A percentile compares a stretch with the other conserved stretches of the same genome.
These are phyloP conservation scores for Aspergillus sp. DNA, from an alignment of 2,329 filamentous ascomycete species.

Conservation along the genomic window DNA sequence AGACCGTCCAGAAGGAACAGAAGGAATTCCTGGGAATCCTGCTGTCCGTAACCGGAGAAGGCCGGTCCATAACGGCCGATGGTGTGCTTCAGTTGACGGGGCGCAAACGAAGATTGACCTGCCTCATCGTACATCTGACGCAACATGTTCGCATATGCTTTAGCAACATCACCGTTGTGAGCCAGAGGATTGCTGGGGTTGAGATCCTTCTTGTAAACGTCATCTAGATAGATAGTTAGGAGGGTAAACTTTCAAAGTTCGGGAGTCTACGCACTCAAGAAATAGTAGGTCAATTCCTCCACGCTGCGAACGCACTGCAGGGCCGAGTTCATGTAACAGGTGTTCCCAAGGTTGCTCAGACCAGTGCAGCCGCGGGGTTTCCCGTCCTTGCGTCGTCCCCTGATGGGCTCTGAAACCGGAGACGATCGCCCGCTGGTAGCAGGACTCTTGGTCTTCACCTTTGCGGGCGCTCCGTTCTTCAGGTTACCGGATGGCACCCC, in stretches of 20 bases:
- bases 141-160: conserved; percentile 75
- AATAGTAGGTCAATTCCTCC: conserved; percentile 90
- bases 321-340: conserved; percentile 99
- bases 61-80: conserved; percentile 79
- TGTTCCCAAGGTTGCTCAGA: conserved; percentile 89
- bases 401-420: conserved; percentile 68
- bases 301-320: conserved; percentile 92
- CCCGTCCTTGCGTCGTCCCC: conserved; percentile 68
- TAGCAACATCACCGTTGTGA: conserved; percentile 83
- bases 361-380: conserved; percentile 76
- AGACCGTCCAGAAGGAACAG: conserved; percentile 92
- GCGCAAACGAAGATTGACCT: conserved; percentile 68
- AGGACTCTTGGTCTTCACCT: conserved; percentile 42
- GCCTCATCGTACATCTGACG: conserved; percentile 75
- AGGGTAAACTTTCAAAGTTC: neutral
- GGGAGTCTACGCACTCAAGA: conserved; percentile 57
- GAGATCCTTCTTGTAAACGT: conserved; percentile 75
- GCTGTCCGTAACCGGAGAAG: conserved; percentile 93
- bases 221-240: conserved; percentile 42
- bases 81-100: conserved; percentile 77
- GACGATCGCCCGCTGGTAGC: conserved; percentile 65
- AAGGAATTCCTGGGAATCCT: conserved; percentile 96
- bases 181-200: conserved; percentile 84
- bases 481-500: conserved; percentile 52
- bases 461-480: conserved; percentile 35